A percentile compares a stretch with the other conserved stretches of the same genome.
Evolutionary conservation across 345 rosid species (phyloP).

Genomic region (Populus simonii): DNA sequence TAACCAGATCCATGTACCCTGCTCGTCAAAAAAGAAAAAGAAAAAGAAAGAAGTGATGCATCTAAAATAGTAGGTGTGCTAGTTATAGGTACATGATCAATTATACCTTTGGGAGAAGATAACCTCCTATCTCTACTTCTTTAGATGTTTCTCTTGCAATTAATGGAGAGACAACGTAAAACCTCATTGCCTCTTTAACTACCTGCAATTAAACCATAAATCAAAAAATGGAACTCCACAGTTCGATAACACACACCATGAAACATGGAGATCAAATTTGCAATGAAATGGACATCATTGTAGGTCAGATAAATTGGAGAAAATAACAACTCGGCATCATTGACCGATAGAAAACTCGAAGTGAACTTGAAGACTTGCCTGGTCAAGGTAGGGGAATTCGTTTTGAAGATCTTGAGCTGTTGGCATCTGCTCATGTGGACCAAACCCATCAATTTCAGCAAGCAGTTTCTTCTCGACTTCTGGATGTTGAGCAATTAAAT

Average conservation of each 20-base stretch:
- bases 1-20: conserved; percentile 97
- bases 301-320: not conserved
- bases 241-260: not conserved
- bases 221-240: conserved; percentile 1
- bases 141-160: conserved; percentile 80
- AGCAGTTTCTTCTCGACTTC: conserved; percentile 69
- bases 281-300: no score
- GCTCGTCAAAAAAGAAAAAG: not conserved
- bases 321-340: not conserved
- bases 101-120: conserved; percentile 72
- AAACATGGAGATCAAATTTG: not conserved
- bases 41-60: not conserved
- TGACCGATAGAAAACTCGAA: not conserved
- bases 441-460: conserved; percentile 67
- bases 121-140: conserved; percentile 78
- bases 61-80: not conserved
- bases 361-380: conserved; percentile 36
- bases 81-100: not conserved
- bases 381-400: conserved; percentile 78
- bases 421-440: conserved; percentile 52
- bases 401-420: conserved; percentile 61
- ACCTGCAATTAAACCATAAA: conserved; percentile 42
- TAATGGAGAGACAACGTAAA: conserved; percentile 75
- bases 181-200: conserved; percentile 82
- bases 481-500: conserved; percentile 66